Evolutionary conservation across 805 yeast genomes (phyloP).

Genomic region (Henningerozyma blattae): DNA sequence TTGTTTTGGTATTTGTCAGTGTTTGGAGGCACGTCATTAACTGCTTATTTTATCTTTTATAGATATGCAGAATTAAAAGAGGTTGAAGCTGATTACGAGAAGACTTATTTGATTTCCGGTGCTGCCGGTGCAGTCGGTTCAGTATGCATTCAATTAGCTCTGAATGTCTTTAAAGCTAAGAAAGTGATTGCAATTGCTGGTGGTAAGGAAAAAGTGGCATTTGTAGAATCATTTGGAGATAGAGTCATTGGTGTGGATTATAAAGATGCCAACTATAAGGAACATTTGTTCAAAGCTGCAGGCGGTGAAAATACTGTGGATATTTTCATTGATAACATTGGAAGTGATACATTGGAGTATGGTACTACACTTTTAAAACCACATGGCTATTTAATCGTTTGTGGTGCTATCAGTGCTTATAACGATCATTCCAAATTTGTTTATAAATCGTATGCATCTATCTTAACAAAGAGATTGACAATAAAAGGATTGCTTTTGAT

Average conservation of each 20-base stretch:
- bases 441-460: constrained; percentile 30
- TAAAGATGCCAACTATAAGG: constrained; percentile 29
- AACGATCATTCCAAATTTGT: constrained; percentile 29
- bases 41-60: constrained; percentile 46
- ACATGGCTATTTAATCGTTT: constrained; percentile 39
- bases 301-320: constrained; percentile 39
- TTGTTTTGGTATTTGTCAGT: constrained; percentile 35
- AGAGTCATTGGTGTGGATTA: constrained; percentile 43
- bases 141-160: constrained; percentile 43
- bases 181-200: constrained; percentile 55
- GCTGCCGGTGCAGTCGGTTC: constrained; percentile 73
- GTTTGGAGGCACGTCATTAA: constrained; percentile 46
- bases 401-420: constrained; percentile 54
- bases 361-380: constrained; percentile 27
- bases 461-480: constrained; percentile 38
- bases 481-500: constrained; percentile 42
- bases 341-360: constrained; percentile 43
- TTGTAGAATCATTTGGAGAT: constrained; percentile 42
- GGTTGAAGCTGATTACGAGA: constrained; percentile 28
- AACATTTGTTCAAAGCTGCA: constrained; percentile 26
- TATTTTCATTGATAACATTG: constrained; percentile 50
- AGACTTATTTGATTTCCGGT: constrained; percentile 44
- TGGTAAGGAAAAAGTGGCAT: constrained; percentile 40
- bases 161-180: constrained; percentile 38
- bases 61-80: constrained; percentile 36